A percentile compares a stretch with the other conserved stretches of the same genome.
Evolutionary conservation across 805 yeast genomes (phyloP).

Genomic region (Scheffersomyces coipomensis): DNA sequence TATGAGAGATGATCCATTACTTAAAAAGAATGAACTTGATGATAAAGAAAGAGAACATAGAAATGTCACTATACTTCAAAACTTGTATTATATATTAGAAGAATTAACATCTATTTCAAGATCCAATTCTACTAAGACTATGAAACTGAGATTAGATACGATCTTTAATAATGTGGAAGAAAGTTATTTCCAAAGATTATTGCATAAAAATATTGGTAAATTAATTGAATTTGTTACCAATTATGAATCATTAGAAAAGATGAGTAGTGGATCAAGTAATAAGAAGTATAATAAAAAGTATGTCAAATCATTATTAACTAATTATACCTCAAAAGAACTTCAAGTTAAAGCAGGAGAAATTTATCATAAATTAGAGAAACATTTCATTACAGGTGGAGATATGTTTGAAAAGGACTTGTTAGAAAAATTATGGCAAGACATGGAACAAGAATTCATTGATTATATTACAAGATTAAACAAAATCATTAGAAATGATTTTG

Average conservation of each 20-base stretch:
- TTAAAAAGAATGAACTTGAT: conserved; percentile 42
- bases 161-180: conserved; percentile 27
- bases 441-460: conserved; percentile 61
- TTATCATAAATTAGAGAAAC: conserved; percentile 54
- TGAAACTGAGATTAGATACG: conserved; percentile 17
- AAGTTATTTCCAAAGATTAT: conserved; percentile 30
- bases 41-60: conserved; percentile 42
- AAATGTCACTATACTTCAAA: conserved; percentile 40
- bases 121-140: conserved; percentile 20
- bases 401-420: conserved; percentile 54
- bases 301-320: conserved; percentile 53
- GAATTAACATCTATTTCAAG: conserved; percentile 20
- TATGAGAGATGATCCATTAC: conserved; percentile 40
- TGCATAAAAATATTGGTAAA: conserved; percentile 60
- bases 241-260: conserved; percentile 49
- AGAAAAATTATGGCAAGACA: conserved; percentile 65
- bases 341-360: conserved; percentile 52
- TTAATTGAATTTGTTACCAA: conserved; percentile 64
- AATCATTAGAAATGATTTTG: conserved; percentile 51
- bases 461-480: conserved; percentile 54
- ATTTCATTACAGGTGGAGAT: conserved; percentile 42
- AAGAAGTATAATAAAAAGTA: conserved; percentile 63
- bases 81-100: conserved; percentile 33
- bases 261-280: conserved; percentile 46
- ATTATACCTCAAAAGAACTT: conserved; percentile 60